Evolutionary conservation across 139 green algal genomes (phyloP).

Genomic region (Pleodorina starrii): DNA sequence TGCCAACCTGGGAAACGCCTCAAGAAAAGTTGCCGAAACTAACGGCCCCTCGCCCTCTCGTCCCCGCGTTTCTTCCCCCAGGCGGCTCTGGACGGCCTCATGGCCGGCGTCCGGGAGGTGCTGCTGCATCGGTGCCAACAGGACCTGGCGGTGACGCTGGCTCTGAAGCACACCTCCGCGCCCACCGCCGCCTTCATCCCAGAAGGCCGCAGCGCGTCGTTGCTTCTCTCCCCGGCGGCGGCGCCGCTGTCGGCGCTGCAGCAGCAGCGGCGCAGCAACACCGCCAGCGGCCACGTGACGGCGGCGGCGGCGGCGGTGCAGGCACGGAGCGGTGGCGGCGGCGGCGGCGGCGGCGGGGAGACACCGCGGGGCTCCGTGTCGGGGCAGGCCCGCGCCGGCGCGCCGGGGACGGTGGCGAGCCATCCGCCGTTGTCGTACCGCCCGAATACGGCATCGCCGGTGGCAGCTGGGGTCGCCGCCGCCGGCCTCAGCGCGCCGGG

Average conservation of each 20-base stretch:
- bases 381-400: not conserved
- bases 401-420: not conserved
- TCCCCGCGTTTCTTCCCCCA: not conserved
- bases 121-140: conserved; percentile 25
- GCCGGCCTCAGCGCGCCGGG: not conserved
- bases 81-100: not conserved
- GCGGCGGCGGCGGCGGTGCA: not conserved
- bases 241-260: not conserved
- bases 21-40: too few species aligned
- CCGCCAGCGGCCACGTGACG: not conserved
- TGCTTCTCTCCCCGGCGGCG: too few species aligned
- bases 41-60: too few species aligned
- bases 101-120: not conserved
- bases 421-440: not conserved
- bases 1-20: too few species aligned
- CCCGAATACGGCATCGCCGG: not conserved
- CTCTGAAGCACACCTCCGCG: not conserved
- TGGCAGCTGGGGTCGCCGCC: not conserved
- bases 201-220: not conserved
- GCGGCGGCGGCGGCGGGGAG: not conserved
- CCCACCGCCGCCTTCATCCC: conserved; percentile 32
- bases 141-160: not conserved
- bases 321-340: not conserved
- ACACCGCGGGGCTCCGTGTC: too few species aligned
- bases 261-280: not conserved